Base-by-base conservation (phyloP, 345 rosid genomes). In the Psidium friedrichsthalianum region DNA sequence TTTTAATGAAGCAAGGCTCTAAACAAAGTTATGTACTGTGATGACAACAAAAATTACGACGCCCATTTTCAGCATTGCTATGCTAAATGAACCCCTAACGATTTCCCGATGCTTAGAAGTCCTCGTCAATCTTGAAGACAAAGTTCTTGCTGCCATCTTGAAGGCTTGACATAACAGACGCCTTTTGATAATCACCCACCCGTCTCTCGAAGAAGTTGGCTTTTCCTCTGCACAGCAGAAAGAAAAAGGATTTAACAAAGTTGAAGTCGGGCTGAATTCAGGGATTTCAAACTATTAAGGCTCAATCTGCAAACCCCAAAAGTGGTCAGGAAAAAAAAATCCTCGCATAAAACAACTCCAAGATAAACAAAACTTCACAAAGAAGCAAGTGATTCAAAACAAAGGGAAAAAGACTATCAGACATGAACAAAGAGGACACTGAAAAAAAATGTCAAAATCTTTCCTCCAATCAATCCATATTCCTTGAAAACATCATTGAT, bases 131-230 rank as follows among this genome's bases (percentile, higher is more conserved):
- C 86, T 91, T 95, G 91, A 97, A 97, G 82, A 88, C 92, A 20
- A 76, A 93, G 90, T 90, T 93, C 86, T 92, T 91, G 22, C 92
- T 95, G n/a, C 91, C 93, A 21, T 92, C 91, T 85, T 92, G 86
- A 84, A 97, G 94, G 86, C 93, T 90, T 9, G 96, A 93, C 98
- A 97, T 97, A 15, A 97, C 94, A 54, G 96, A 97, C 47, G 98
- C 98, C 90, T 93, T 97, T 86, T 97, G 97, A 89, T 97, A 95
- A 76, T 95, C 98, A 69, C 96, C 97, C 6, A 97, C 98, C 89
- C 99, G 91, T 90, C 93, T 94, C 93, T 95, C 96, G 27, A 95
- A 97, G 86, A 97, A 95, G 87, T 93, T 95, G 5, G 98, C 89
- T 83, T 95, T 95, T 81, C 97, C 98, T 90, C 98, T 95, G 93